These are phyloP conservation scores for Penstemon eatonii DNA, from an alignment of 257 asterid species.

Conservation along the genomic window DNA sequence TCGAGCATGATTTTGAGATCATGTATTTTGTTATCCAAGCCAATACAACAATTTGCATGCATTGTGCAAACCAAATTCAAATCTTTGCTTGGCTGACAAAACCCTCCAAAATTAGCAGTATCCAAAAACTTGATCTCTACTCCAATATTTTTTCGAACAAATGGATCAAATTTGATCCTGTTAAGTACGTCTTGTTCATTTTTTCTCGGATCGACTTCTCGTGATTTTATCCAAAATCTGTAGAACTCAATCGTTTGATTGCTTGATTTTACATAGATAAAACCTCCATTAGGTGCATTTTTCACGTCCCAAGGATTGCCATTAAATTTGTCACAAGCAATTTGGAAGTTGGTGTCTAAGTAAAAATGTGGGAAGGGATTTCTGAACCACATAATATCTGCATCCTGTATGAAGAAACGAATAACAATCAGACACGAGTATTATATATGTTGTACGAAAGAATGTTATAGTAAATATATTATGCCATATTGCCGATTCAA, in stretches of 20 bases:
- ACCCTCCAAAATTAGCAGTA: constrained; percentile 23
- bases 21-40: constrained; percentile 21
- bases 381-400: constrained; percentile 25
- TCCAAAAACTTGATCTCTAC: constrained; percentile 22
- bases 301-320: neutral
- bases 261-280: constrained; percentile 17
- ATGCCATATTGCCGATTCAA: neutral
- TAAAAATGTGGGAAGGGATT: constrained; percentile 22
- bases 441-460: neutral
- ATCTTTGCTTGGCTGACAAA: constrained; percentile 21
- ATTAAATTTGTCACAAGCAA: constrained; percentile 18
- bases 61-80: constrained; percentile 14
- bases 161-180: constrained; percentile 11
- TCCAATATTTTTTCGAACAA: neutral
- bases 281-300: constrained; percentile 20
- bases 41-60: constrained; percentile 25
- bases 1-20: constrained; percentile 20
- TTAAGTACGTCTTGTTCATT: constrained; percentile 24
- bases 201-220: neutral
- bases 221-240: constrained; percentile 15
- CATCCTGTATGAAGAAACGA: constrained; percentile 1
- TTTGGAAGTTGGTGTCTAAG: constrained; percentile 17
- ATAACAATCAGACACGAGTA: neutral
- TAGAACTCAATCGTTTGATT: constrained; percentile 17
- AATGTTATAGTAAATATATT: neutral